Evolutionary conservation across 768 basidiomycete genomes (phyloP), one percentile per base, ranked within the genome.

Genomic region (Calocybe gangraenosa): DNA sequence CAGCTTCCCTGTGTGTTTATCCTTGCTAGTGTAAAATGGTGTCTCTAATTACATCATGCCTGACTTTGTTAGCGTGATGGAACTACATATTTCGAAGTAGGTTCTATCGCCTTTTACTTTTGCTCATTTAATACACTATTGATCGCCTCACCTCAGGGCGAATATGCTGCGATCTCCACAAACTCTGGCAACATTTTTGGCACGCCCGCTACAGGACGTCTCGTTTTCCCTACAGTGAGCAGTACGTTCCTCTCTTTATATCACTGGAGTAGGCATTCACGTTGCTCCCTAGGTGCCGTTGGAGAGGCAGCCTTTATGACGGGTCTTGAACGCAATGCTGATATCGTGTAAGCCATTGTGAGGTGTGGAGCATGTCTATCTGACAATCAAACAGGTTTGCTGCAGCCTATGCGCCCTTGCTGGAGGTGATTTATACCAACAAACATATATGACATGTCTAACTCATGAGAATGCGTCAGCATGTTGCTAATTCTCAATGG

Each of bases 241-340:
- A 45, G 69, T 50, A 2, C 14, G 2, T 18, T 8, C 18, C 21
- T 31, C 10, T 47, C 18, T 9, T 6, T 1, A 25, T 1, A 3
- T 22, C 1, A n/a, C 13, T 11, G 19, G 23, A 31, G 13, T 14
- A 36, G 14, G 23, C 2, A 31, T 31, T 8, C 30, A 31, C 14
- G 30, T 31, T 31, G n/a, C n/a, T n/a, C n/a, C 14, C 30, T 28
- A 76, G 75, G 73, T 42, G 58, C 76, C n/a, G 53, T 68, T 1
- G 76, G 70, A 18, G 81, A 82, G 55, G 81, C 79, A 2, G 77
- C 76, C 1, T 82, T 74, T 54, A 81, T 81, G 80, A 82, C 75
- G 1, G 79, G 81, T 9, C 49, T 81, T 7, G 81, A 82, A 57
- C 47, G 67, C 18, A 67, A 66, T 39, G 50, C 54, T 3, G 64